phyloP scores from a whole-genome alignment of 1,284 basidiomycete genomes.

The Termitomyces sp. region DNA sequence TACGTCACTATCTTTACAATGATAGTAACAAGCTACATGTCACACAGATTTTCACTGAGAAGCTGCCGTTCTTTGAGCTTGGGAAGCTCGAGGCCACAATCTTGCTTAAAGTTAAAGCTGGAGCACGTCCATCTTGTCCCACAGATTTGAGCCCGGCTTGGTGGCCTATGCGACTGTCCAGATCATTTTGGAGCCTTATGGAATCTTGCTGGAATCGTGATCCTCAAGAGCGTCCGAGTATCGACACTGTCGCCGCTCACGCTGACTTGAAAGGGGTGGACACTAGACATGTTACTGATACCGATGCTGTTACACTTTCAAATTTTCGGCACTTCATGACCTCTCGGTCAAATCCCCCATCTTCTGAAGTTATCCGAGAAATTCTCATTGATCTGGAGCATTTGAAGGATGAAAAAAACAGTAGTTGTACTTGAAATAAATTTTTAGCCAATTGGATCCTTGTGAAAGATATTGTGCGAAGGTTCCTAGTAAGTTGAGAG shows the following conservation, averaged over 20 bases:
- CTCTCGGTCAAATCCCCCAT: background rate
- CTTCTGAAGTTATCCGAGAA: background rate
- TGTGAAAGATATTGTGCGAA: too few species aligned
- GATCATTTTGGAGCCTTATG: background rate
- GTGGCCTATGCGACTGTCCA: background rate
- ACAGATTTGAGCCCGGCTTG: background rate
- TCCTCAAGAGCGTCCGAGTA: background rate
- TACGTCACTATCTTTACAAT: background rate
- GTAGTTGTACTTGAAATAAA: too few species aligned
- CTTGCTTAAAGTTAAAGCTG: constrained; percentile 4
- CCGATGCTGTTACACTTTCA: background rate
- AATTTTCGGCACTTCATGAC: background rate
- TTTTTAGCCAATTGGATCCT: too few species aligned
- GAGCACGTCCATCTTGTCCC: constrained; percentile 4
- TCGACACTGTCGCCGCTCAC: background rate
- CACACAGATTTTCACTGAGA: constrained; percentile 11
- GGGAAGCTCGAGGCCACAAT: constrained; percentile 6
- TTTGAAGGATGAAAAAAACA: background rate
- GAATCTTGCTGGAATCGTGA: background rate
- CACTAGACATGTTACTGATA: background rate
- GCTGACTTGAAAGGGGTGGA: background rate
- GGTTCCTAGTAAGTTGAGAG: too few species aligned
- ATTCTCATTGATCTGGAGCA: background rate
- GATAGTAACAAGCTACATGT: background rate
- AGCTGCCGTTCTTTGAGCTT: constrained; percentile 5